Evolutionary conservation across 208 protist species (phyloP), one percentile per base, ranked within the genome.

Genomic region (Trichomonas gallinae): DNA sequence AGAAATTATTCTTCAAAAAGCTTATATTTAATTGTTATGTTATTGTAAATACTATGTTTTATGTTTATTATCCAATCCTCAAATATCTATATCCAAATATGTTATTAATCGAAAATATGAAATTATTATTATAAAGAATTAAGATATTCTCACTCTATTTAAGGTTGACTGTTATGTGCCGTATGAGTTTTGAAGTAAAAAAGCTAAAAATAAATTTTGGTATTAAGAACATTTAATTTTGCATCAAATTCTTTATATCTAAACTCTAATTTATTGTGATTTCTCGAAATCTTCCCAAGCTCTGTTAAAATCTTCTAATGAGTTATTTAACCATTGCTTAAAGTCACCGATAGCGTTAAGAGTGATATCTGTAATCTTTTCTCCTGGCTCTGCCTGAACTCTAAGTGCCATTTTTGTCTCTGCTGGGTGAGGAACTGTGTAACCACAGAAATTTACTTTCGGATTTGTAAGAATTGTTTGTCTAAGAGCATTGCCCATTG

Each of bases 401-500:
- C 83, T 89, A n/a, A 89, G 83, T 46, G 13, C 17, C 40, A 89
- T 48, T 89, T 89, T 89, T 44, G 40, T 48, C 36, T 89, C 83
- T 1, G 83, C 83, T 44, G 83, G 83, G 40, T 89, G 83, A n/a
- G 83, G 83, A 89, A 89, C 83, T 46, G 83, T 44, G 40, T 89
- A 89, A 44, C n/a, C 34, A 31, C 38, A 44, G 42, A 89, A 89
- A 31, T 89, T 40, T 44, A 89, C 83, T 23, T 46, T 46, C 42
- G 34, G 40, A 89, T 89, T 89, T 15, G 34, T 9, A 89, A 89
- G 13, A 31, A 89, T 46, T 44, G 83, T 89, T 31, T 89, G 83
- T 46, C 83, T n/a, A 48, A 89, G 34, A n/a, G 83, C 83, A 31
- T 89, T 89, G 17, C 83, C 83, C 83, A 89, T 89, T 89, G 83